Percentiles rank a stretch among this genome's conserved stretches.
Evolutionary conservation across 2,329 filamentous ascomycete species (phyloP).

Genomic region (Alternaria metachromatica): DNA sequence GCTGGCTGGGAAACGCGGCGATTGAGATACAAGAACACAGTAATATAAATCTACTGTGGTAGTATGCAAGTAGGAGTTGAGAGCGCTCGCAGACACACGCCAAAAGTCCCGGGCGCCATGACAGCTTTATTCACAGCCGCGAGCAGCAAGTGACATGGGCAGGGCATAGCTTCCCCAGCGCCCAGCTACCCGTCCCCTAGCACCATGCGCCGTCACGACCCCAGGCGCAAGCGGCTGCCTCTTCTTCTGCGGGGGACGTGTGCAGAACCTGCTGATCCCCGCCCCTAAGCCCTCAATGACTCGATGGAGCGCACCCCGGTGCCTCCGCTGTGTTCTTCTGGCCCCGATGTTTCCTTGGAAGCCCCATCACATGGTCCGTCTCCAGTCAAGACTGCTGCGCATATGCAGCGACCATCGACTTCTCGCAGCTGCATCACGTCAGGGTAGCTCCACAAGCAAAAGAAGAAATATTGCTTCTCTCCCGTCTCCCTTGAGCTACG

Average conservation of each 20-base stretch:
- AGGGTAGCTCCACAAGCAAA: slow-evolving; percentile 5
- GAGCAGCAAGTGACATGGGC: slow-evolving; percentile 6
- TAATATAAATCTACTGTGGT: slow-evolving; percentile 20
- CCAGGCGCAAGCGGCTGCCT: slow-evolving; percentile 16
- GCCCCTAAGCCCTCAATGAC: slow-evolving; percentile 17
- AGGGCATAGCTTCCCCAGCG: slow-evolving; percentile 15
- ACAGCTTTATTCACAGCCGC: slow-evolving; percentile 23
- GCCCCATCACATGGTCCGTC: neutral
- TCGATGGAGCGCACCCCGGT: slow-evolving; percentile 22
- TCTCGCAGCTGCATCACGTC: slow-evolving; percentile 18
- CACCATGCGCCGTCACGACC: slow-evolving; percentile 14
- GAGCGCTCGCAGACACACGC: slow-evolving; percentile 16
- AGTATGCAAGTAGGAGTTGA: slow-evolving; percentile 18
- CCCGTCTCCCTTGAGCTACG: slow-evolving; percentile 18
- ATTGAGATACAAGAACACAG: slow-evolving; percentile 15
- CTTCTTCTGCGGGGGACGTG: slow-evolving; percentile 21
- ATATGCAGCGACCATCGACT: neutral
- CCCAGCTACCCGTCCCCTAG: slow-evolving; percentile 23
- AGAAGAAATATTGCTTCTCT: neutral
- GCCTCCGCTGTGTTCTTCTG: slow-evolving; percentile 17
- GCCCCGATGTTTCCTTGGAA: neutral
- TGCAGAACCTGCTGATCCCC: slow-evolving; percentile 32
- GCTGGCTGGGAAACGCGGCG: slow-evolving; percentile 23
- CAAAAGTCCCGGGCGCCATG: slow-evolving; percentile 17
- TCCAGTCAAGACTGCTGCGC: neutral